Evolutionary conservation across 2,329 filamentous ascomycete species (phyloP), one percentile per base, ranked within the genome.

Genomic region (Metarhizium brunneum): DNA sequence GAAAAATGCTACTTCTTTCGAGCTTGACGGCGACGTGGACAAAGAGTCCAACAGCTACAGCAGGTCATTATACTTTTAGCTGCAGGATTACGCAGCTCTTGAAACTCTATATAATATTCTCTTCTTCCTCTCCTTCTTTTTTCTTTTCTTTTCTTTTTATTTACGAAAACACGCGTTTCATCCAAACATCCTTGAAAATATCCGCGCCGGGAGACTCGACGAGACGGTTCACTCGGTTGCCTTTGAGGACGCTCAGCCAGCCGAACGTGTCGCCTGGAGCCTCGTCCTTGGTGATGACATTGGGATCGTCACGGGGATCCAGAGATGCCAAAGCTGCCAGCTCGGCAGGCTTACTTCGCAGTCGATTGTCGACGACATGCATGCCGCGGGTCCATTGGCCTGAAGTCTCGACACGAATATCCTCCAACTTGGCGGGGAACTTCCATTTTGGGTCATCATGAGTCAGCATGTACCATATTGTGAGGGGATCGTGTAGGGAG

Each of bases 361-460:
- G 71, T 48, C 94, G 80, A 40, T 84, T 79, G 75, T 99, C 94
- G 45, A 91, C 76, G 36, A 97, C 79, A 66, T 91, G 92, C 85
- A 94, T 92, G 1, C 94, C 92, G 56, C 90, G 79, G 49, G 92
- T 95, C 94, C 94, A 99, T 74, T 97, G 94, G 2, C 92, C 94
- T 2, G 82, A 75, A 0, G 91, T 95, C 73, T 99, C 94, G 45
- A 99, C 77, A 20, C 94, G 81, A 55, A 99, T 86, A 68, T 99
- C 94, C 69, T 95, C 87, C 0, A 77, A 83, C 56, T 79, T 75
- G 14, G 74, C 69, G 1, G 80, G 76, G 16, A 75, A 67, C 68
- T 77, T 79, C 85, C 85, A 88, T 35, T 68, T 71, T 18, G 81
- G 75, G 56, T 84, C 74, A 58, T 76, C 79, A 58, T 72, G 75